These are phyloP conservation scores for Solanum appendiculatum DNA, from an alignment of 257 asterid genomes.

Conservation along the genomic window DNA sequence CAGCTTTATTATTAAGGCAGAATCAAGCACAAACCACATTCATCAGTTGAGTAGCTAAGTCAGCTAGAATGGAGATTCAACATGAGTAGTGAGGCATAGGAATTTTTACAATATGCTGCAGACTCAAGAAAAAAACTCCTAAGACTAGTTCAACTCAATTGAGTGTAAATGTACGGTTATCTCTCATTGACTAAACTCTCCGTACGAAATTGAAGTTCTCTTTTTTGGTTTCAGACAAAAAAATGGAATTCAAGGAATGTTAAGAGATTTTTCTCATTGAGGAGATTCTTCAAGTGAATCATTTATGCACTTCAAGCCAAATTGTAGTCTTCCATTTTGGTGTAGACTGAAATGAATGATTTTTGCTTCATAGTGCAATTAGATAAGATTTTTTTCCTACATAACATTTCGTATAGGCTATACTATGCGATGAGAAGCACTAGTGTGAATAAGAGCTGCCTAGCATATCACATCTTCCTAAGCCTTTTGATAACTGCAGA, in stretches of 20 bases:
- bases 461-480: neutral
- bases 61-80: neutral
- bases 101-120: neutral
- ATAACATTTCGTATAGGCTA: neutral
- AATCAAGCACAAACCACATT: neutral
- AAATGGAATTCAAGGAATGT: neutral
- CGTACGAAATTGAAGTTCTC: neutral
- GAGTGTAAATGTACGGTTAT: neutral
- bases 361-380: neutral
- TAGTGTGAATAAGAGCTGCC: neutral
- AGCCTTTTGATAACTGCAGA: neutral
- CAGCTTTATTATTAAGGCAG: neutral
- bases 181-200: neutral
- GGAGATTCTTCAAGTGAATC: neutral
- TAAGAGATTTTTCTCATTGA: neutral
- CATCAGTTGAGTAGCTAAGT: neutral
- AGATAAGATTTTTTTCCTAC: neutral
- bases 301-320: neutral
- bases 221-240: neutral
- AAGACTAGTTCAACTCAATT: neutral
- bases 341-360: neutral
- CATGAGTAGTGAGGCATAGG: neutral
- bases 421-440: neutral
- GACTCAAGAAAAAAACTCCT: neutral
- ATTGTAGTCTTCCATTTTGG: neutral